Evolutionary conservation across 768 basidiomycete species (phyloP).

Genomic region (Tricholomella constricta): DNA sequence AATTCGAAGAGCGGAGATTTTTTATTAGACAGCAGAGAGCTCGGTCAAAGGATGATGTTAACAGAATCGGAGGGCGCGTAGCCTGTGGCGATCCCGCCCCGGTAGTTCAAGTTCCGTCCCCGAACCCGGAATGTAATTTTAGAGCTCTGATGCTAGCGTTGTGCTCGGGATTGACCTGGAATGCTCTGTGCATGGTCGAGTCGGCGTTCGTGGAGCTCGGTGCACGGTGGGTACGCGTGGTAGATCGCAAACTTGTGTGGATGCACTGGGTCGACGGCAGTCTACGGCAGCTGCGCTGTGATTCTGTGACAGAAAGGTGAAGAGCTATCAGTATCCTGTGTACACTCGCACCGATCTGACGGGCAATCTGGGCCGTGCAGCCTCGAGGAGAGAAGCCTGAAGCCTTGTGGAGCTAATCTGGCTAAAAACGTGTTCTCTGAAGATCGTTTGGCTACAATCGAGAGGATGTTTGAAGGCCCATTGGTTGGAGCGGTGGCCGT

Average conservation of each 20-base stretch:
- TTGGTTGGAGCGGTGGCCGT: neutral
- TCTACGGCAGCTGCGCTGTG: neutral
- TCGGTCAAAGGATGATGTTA: neutral
- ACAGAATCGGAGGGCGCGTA: neutral
- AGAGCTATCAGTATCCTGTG: neutral
- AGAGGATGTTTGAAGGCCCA: constrained; percentile 1
- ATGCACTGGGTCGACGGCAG: neutral
- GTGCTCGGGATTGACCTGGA: neutral
- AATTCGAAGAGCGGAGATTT: neutral
- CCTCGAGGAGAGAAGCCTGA: constrained; percentile 5
- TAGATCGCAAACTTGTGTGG: neutral
- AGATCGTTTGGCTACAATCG: constrained; percentile 16
- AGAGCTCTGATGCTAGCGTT: neutral
- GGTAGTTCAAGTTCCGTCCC: constrained; percentile 6
- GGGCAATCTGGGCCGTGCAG: constrained; percentile 9
- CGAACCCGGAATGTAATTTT: neutral
- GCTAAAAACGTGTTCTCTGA: constrained; percentile 3
- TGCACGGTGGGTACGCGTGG: neutral
- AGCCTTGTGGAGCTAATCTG: constrained; percentile 8
- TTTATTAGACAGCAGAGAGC: neutral
- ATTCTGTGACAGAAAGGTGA: constrained; percentile 2
- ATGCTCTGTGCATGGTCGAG: neutral
- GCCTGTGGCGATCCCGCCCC: constrained; percentile 14
- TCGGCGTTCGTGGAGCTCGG: neutral
- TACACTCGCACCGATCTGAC: neutral